phyloP scores from a whole-genome alignment of 768 basidiomycete genomes.

The Hysterangium stoloniferum region DNA sequence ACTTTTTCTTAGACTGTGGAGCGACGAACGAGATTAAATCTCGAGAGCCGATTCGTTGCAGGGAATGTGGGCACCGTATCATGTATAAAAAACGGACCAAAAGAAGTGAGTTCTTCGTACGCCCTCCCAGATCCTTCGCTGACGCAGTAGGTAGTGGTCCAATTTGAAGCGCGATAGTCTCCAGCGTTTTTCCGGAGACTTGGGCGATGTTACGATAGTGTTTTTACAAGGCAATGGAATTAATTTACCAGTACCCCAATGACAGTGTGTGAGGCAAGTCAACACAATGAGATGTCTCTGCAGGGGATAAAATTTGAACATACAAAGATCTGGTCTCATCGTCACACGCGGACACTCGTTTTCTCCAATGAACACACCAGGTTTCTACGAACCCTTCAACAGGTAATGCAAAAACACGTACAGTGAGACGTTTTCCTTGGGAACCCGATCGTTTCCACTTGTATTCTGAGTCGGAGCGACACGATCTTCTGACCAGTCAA shows the following conservation, averaged over 20 bases:
- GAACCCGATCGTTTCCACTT: constrained; percentile 46
- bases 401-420: constrained; percentile 24
- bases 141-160: constrained; percentile 48
- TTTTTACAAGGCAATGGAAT: background rate
- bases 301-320: background rate
- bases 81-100: constrained; percentile 98
- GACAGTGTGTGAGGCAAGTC: constrained; percentile 44
- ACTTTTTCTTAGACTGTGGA: constrained; percentile 67
- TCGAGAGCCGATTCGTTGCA: constrained; percentile 89
- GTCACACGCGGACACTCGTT: constrained; percentile 8
- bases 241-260: constrained; percentile 33
- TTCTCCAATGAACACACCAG: constrained; percentile 6
- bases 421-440: constrained; percentile 31
- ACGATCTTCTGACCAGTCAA: too few relatives aligned
- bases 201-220: too few relatives aligned
- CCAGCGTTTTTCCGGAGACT: too few relatives aligned
- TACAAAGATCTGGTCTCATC: background rate
- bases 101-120: constrained; percentile 57
- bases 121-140: background rate
- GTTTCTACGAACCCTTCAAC: too few relatives aligned
- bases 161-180: constrained; percentile 71
- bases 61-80: constrained; percentile 95
- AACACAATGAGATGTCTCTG: constrained; percentile 26
- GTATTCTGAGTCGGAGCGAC: constrained; percentile 42
- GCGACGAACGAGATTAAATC: constrained; percentile 87